Evolutionary conservation across 2,329 filamentous ascomycete species (phyloP), one percentile per base, ranked within the genome.

Genomic region (Fusarium buxicola): DNA sequence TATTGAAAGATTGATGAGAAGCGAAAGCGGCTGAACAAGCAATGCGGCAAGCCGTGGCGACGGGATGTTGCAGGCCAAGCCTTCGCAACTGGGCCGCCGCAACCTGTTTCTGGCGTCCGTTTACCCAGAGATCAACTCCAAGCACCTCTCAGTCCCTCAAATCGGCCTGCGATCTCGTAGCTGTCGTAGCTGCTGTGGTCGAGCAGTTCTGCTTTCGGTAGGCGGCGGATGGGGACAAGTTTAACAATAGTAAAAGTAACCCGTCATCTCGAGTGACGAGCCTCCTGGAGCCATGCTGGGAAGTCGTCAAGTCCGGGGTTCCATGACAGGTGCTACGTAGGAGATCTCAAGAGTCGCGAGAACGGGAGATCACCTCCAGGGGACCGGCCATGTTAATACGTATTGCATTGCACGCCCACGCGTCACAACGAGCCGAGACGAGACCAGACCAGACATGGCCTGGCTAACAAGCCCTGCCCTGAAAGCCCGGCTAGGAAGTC

Each of bases 331-430:
- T 60, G 45, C 54, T 48, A 43, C 41, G 36, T 55, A 63, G 50
- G 38, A 47, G 52, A 65, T 59, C 58, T 62, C 46, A 36, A 24
- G 32, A 53, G 52, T 52, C 53, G 41, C 41, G 18, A 55, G 31
- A 34, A 49, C 60, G 56, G 48, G 62, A 56, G 65, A 68, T 65
- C 61, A 60, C 12, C 53, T 40, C 15, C 47, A 36, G 65, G 67
- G 56, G 60, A 57, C 34, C 28, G 21, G 41, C 51, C 52, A 41
- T 65, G 66, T 64, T 70, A 69, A 70, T 70, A n/a, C n/a, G n/a
- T n/a, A 70, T 67, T 55, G 55, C 34, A 27, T 47, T 28, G 11
- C 40, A 27, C 40, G 25, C 41, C 35, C 32, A 28, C 35, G 38
- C 55, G 41, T 39, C 40, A 39, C 30, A 27, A 32, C 45, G 25